Base-by-base conservation (phyloP, 176 grass and related monocot species). In the Triticum timopheevii region DNA sequence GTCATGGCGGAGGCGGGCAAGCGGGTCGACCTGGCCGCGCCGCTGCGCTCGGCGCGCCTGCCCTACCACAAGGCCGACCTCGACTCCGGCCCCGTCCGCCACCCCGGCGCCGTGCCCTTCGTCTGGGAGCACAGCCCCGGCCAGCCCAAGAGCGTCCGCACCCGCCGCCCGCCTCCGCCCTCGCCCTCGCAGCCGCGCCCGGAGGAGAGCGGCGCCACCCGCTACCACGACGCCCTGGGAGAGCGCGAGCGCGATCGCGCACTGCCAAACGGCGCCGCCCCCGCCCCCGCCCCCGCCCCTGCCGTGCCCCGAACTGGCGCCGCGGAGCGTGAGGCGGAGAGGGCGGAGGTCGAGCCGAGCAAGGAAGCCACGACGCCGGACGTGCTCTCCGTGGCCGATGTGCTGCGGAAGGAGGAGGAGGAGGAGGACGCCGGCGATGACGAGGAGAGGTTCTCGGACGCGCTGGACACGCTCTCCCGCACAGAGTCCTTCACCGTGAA, bases 391-490 rank as follows among this genome's bases (percentile, higher is more conserved):
- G 56, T 61, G 30, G 77, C 68, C 3, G 86, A 78, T 38, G 40
- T 80, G 11, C 63, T 69, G 6, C 86, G 30, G 28, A 61, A 42
- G 69, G 52, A 38, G 20, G 50, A 27, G 27, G 50, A 27, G 27
- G 27, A 87, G 0, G 84, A 86, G 3, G 84, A 85, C 67, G 82
- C 28, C 49, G 89, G 90, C 15, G 93, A 93, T 0, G 96, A 98
- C 2, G 92, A 98, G 0, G 97, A 99, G 24, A 47, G 83, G n/a
- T 99, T 97, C 90, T 94, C 94, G 16, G 97, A 99, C 85, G 97
- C 94, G 54, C 92, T 90, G 25, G 97, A 99, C 78, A 92, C 94
- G 61, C 90, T 99, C 56, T 97, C 97, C 3, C 87, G 92, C 19
- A 79, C 92, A 0, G 94, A 93, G 47, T 99, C 97, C 31, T 90